Evolutionary conservation across 176 grass and related monocot genomes (phyloP).

Genomic region (Pharus latifolius): DNA sequence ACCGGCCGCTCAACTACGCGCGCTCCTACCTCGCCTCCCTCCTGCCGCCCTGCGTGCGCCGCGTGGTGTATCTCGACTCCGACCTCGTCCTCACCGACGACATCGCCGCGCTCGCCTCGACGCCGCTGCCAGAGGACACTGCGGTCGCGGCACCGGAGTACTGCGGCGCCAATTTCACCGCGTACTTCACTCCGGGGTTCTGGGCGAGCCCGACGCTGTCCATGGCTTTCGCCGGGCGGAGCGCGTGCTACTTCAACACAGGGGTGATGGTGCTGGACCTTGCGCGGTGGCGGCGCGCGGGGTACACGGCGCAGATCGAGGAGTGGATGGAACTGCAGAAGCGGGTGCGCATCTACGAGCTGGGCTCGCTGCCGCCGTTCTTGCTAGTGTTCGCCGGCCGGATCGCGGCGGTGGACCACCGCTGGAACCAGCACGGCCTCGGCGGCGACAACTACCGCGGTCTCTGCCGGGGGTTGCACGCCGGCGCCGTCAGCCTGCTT

Average conservation of each 20-base stretch:
- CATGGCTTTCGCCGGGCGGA: conserved; percentile 23
- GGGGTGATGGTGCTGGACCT: conserved; percentile 89
- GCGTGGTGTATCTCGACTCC: conserved; percentile 88
- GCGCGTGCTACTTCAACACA: conserved; percentile 84
- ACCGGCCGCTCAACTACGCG: conserved; percentile 87
- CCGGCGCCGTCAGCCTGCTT: conserved; percentile 68
- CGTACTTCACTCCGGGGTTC: conserved; percentile 76
- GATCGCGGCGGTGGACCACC: conserved; percentile 63
- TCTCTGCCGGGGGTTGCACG: conserved; percentile 66
- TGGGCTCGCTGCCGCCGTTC: conserved; percentile 84
- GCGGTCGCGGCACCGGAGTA: conserved; percentile 73
- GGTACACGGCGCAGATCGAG: conserved; percentile 62
- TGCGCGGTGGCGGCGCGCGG: conserved; percentile 33
- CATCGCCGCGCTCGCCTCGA: conserved; percentile 49
- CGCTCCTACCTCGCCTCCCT: conserved; percentile 57
- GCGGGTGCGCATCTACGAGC: conserved; percentile 70
- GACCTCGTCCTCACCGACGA: conserved; percentile 86
- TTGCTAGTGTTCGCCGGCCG: conserved; percentile 71
- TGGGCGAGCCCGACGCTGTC: conserved; percentile 48
- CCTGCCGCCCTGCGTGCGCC: conserved; percentile 48
- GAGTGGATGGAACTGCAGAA: conserved; percentile 88
- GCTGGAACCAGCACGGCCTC: conserved; percentile 90
- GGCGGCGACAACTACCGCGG: conserved; percentile 80
- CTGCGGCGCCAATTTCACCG: conserved; percentile 73
- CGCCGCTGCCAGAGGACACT: conserved; percentile 12